Evolutionary conservation across 1,139 yeast species (phyloP), one percentile per base, ranked within the genome.

Genomic region (Candida albicans): DNA sequence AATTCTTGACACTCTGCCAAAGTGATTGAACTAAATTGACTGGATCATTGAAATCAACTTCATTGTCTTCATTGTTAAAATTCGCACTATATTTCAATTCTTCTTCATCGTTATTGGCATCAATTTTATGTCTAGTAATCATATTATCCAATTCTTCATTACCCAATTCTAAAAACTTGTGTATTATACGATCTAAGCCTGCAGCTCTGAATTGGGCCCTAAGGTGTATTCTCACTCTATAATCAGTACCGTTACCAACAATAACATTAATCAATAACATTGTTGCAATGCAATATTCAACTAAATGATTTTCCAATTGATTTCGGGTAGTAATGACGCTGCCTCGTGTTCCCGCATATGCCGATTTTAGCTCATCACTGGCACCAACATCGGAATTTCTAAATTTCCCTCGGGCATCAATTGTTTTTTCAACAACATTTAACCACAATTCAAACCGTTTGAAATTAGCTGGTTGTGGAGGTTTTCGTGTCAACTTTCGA

Each of bases 341-440:
- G 10, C 15, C 27, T 25, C 26, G 18, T 10, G 48, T 28, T 9
- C 45, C 44, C 2, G 73, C 74, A 49, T 63, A 64, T 15, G 73
- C 71, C 11, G 79, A 70, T 49, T 82, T 82, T 44, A 83, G 74
- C 52, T 93, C 98, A n/a, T 86, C 95, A 49, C 91, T 84, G 1
- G 97, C 96, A 1, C 97, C 97, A 8, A 93, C 98, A 54, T 85
- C 67, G 0, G 96, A 87, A 12, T 96, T 96, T 75, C 86, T 75
- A 48, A 70, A 71, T 55, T 82, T 85, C 10, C 98, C 98, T 53
- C 93, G 76, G 1, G 97, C 97, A 50, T 86, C 91, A 42, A 93
- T 60, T 0, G 96, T 83, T 45, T 81, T 77, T 45, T 81, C 87
- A 3, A 89, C 85, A 9, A 85, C 70, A 53, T 77, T 72, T 42